Evolutionary conservation across 208 protist species (phyloP), one percentile per base, ranked within the genome.

Genomic region (Leishmania lainsoni): DNA sequence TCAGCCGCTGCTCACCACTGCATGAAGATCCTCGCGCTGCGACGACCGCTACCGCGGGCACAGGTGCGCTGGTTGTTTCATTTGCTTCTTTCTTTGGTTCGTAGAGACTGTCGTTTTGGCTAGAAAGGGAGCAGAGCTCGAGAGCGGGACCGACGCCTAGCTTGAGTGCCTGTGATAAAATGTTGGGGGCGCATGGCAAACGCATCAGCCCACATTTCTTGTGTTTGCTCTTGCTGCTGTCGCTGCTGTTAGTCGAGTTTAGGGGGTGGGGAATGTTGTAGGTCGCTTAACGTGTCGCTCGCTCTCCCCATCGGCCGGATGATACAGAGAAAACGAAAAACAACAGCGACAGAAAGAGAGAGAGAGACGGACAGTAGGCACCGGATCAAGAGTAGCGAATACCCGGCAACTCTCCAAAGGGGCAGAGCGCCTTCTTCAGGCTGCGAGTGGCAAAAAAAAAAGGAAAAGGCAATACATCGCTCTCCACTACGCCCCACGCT

Each of bases 401-500:
- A 35, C 12, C 1, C 29, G 61, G 9, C 4, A 32, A 3, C 26
- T 8, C 61, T 0, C 14, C 39, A 1, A 20, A 68, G 61, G 14
- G 14, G 29, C 3, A 29, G 29, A 29, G 39, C 12, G 29, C 29
- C 61, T 2, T 14, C 61, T 32, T 39, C 5, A 29, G 61, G 9
- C 29, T 3, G 29, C 29, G 39, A 29, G 12, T 29, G 9, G 8
- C 14, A 16, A 56, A 56, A 66, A 8, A 73, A 16, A 52, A 35
- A 52, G n/a, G 10, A 9, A 71, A 10, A 10, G 48, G 66, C 39
- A 54, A 5, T 9, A 51, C 69, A n/a, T 16, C 39, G 22, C 1
- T 16, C 20, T 61, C 32, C 51, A 61, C 1, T 39, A 20, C 72
- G 72, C 32, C n/a, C 9, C 72, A 35, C 87, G 84, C 48, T 65